Evolutionary conservation across 805 yeast genomes (phyloP), one percentile per base, ranked within the genome.

Genomic region (Metschnikowia lachancei): DNA sequence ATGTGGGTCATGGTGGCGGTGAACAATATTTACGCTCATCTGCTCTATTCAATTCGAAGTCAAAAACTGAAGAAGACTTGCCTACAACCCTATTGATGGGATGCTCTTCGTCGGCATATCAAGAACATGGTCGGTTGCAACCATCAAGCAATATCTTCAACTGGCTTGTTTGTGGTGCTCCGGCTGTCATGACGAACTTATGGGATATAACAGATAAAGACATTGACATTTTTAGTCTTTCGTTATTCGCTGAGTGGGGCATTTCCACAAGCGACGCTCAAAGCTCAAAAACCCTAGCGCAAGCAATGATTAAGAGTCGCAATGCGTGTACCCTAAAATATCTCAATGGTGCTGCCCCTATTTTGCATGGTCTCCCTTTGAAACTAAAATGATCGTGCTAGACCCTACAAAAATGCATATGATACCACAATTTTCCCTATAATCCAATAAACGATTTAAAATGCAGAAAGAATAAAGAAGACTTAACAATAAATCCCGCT

Each of bases 201-300:
- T 94, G 99, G 99, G 97, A 90, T 63, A 97, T 94, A 4, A 94
- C 98, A 0, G 98, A 94, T 64, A 90, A 87, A 54, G 99, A 94
- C 62, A 87, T 89, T 41, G 98, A 94, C 64, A 76, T 74, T 55
- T 89, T 91, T 55, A 84, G 88, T 19, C 49, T 75, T 9, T 69
- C 77, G 2, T 61, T 87, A 32, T 76, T 94, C 53, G 74, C 75
- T 2, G 70, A 73, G 50, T 84, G 94, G 83, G 94, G 94, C 0
- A 60, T 87, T 12, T 32, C 13, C 9, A 60, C 75, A 10, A 41
- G 37, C 6, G 39, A 19, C n/a, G 20, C 51, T 43, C 3, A 55
- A 51, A 13, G 29, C 4, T 33, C 50, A 4, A 45, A 55, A 3
- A 65, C 69, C 29, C 65, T 87, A 5, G 67, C 83, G 20, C 64